Base-by-base conservation (phyloP, 257 asterid species). In the Perilla frutescens region DNA sequence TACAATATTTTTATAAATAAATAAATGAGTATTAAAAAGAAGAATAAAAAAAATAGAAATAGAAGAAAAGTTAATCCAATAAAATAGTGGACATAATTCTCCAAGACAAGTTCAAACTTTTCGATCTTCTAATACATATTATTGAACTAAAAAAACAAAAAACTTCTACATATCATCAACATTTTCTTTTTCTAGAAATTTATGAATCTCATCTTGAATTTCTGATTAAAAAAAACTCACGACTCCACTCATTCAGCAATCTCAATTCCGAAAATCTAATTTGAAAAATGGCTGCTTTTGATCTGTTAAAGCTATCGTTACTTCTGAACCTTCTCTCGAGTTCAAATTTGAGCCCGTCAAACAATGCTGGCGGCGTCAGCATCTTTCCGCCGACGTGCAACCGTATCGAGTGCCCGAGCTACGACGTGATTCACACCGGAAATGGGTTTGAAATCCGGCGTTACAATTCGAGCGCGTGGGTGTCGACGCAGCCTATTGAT, bases 321-420 rank as follows among this genome's bases (percentile, higher is more conserved):
- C 78, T 87, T n/a, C 48, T 84, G 69, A 77, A 71, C 63, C 65
- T 85, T 37, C 81, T 87, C 49, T 76, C 81, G 49, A 32, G 45
- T 67, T 74, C 82, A 31, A 70, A 76, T 40, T 62, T 37, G 57
- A 62, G 47, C 68, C 69, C 40, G 7, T 64, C 48, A 69, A 77
- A 76, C 15, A 20, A 29, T 36, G 67, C 10, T 20, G 72, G 61
- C 29, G 54, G 54, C 14, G 63, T 82, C 3, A 81, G 56, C 29
- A 73, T 79, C 3, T 86, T 78, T 44, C 99, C 99, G 26, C 93
- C 97, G 47, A 54, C 89, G 1, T 94, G 99, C 71, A 71, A 70
- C 71, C 84, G 96, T 4, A 94, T 94, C 60, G 99, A 94, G 75
- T 94, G 99, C 76, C 97, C 99, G 0, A 82, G 48, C 57, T 91